phyloP scores from a whole-genome alignment of 2,329 filamentous ascomycete genomes.

The Teratosphaeria zuluensis region DNA sequence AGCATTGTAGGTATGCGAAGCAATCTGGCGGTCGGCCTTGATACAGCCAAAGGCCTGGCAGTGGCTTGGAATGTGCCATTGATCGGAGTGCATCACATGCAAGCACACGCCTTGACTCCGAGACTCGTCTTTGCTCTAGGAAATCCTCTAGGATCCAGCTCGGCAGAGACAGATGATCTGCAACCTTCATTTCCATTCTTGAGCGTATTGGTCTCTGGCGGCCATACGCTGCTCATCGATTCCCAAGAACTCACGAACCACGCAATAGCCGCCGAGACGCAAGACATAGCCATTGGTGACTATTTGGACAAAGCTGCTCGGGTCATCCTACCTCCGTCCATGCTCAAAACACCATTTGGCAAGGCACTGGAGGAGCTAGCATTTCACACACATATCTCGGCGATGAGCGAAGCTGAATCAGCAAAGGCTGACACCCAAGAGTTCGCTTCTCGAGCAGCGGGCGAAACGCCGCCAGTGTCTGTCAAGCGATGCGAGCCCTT shows the following conservation, averaged over 20 bases:
- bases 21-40: constrained; percentile 67
- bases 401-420: not conserved
- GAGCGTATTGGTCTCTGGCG: constrained; percentile 80
- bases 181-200: constrained; percentile 69
- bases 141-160: not conserved
- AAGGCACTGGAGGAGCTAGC: constrained; percentile 70
- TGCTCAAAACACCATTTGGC: constrained; percentile 63
- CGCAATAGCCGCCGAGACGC: constrained; percentile 59
- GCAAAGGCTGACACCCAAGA: not conserved
- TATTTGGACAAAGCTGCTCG: constrained; percentile 81
- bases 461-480: not conserved
- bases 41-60: constrained; percentile 78
- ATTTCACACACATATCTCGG: constrained; percentile 38
- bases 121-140: constrained; percentile 45
- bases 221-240: constrained; percentile 78
- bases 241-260: constrained; percentile 62
- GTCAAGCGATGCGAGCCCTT: constrained; percentile 25
- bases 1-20: constrained; percentile 53
- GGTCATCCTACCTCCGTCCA: constrained; percentile 54
- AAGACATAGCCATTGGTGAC: constrained; percentile 83
- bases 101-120: constrained; percentile 86
- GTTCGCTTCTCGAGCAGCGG: not conserved
- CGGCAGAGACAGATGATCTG: not conserved
- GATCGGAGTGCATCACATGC: constrained; percentile 91
- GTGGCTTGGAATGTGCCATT: constrained; percentile 75